phyloP scores from a whole-genome alignment of 352 stramenopile species.

The Lagenidium sp. region DNA sequence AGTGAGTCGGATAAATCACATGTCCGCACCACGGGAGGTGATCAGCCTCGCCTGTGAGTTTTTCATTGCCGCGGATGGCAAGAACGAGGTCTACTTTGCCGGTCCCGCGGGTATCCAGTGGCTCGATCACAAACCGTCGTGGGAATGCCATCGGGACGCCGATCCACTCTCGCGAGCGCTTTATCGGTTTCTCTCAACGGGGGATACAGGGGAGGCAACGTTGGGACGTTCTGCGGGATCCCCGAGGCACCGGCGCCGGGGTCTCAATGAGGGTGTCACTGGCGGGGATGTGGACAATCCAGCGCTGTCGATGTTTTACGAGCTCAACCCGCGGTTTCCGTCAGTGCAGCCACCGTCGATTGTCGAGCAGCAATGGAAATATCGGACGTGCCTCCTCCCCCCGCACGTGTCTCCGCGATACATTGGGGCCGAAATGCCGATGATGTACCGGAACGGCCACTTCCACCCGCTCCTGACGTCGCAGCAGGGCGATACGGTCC shows the following conservation, averaged over 20 bases:
- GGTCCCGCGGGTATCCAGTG: constrained; percentile 39
- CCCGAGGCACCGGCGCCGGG: too few relatives aligned
- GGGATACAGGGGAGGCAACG: not conserved
- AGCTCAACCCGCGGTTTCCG: constrained; percentile 56
- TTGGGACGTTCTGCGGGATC: too few relatives aligned
- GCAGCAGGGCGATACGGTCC: constrained; percentile 35
- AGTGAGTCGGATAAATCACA: constrained; percentile 36
- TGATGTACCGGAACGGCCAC: constrained; percentile 40
- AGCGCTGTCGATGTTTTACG: constrained; percentile 21
- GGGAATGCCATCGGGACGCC: constrained; percentile 21
- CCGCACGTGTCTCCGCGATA: constrained; percentile 44
- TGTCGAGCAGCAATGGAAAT: constrained; percentile 40
- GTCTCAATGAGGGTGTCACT: too few relatives aligned
- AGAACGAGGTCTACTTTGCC: constrained; percentile 25
- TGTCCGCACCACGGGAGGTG: constrained; percentile 20
- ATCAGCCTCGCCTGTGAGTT: constrained; percentile 34
- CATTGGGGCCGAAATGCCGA: constrained; percentile 35
- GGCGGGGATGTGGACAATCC: not conserved
- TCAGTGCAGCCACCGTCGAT: constrained; percentile 37
- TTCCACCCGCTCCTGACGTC: constrained; percentile 40
- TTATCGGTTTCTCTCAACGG: constrained; percentile 5
- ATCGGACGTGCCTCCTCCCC: constrained; percentile 30
- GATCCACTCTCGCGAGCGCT: constrained; percentile 32
- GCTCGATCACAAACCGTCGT: constrained; percentile 23
- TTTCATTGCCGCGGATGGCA: constrained; percentile 24